These are phyloP conservation scores for Pestalotiopsis sp. DNA, from an alignment of 2,329 filamentous ascomycete genomes.

Conservation along the genomic window DNA sequence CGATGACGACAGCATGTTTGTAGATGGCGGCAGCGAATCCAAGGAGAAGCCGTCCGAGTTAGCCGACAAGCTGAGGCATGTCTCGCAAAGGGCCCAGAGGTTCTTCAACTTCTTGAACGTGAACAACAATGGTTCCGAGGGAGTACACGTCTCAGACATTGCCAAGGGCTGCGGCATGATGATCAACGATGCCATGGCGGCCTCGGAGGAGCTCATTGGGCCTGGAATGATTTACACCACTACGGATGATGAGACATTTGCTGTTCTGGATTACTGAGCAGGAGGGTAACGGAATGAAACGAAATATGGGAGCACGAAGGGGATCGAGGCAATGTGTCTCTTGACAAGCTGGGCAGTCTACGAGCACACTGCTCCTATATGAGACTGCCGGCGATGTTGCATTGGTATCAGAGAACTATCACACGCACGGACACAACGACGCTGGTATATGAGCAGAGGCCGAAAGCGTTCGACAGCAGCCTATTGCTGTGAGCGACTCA, in stretches of 20 bases:
- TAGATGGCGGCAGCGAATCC: conserved; percentile 47
- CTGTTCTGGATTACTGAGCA: conserved; percentile 70
- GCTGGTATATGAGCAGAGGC: neutral
- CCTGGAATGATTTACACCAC: conserved; percentile 85
- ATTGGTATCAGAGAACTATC: neutral
- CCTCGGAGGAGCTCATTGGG: conserved; percentile 78
- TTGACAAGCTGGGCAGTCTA: neutral
- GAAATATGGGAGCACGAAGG: neutral
- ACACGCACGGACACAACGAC: neutral
- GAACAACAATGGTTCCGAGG: conserved; percentile 75
- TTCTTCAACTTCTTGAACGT: conserved; percentile 73
- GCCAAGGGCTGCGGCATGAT: conserved; percentile 67
- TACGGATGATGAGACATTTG: conserved; percentile 91
- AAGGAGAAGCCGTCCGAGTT: conserved; percentile 28
- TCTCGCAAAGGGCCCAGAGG: conserved; percentile 63
- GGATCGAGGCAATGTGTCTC: neutral
- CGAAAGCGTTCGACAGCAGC: neutral
- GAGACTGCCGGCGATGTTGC: neutral
- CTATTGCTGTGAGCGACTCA: neutral
- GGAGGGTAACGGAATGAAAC: neutral
- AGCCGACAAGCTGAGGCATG: conserved; percentile 42
- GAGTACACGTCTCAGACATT: conserved; percentile 80
- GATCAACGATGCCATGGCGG: conserved; percentile 70
- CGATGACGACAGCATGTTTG: conserved; percentile 57
- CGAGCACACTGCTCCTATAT: neutral